phyloP scores from a whole-genome alignment of 2,329 filamentous ascomycete genomes.

The Calonectria henricotiae region DNA sequence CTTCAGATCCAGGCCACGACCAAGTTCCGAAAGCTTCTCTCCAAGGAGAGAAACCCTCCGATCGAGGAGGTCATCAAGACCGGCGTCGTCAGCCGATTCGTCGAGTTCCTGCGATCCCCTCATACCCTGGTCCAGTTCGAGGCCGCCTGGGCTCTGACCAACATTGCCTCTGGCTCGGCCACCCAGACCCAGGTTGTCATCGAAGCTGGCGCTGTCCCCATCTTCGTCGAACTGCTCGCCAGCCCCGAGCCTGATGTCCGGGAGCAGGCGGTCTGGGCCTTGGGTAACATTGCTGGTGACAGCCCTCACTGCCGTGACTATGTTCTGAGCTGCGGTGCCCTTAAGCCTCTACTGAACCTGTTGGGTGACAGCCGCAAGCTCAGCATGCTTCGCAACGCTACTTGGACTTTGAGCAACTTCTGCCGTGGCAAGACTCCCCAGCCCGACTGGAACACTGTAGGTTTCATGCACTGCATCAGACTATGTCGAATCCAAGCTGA shows the following conservation, averaged over 20 bases:
- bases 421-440: slow-evolving; percentile 99
- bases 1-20: slow-evolving; percentile 97
- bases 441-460: slow-evolving; percentile 95
- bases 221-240: slow-evolving; percentile 95
- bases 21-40: slow-evolving; percentile 97
- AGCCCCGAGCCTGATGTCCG: slow-evolving; percentile 98
- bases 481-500: slow-evolving; percentile 33
- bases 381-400: slow-evolving; percentile 98
- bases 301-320: slow-evolving; percentile 98
- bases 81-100: slow-evolving; percentile 96
- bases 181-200: slow-evolving; percentile 99
- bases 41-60: slow-evolving; percentile 98
- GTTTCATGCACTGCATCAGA: slow-evolving; percentile 57
- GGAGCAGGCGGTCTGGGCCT: slow-evolving; percentile 98
- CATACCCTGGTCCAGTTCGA: slow-evolving; percentile 99
- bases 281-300: slow-evolving; percentile 99
- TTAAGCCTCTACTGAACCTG: slow-evolving; percentile 90
- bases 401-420: slow-evolving; percentile 99
- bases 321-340: slow-evolving; percentile 90
- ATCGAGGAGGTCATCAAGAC: slow-evolving; percentile 99
- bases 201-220: slow-evolving; percentile 96
- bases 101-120: slow-evolving; percentile 97
- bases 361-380: slow-evolving; percentile 98
- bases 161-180: slow-evolving; percentile 97
- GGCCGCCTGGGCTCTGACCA: slow-evolving; percentile 98